A percentile compares a stretch with the other conserved stretches of the same genome.
phyloP scores from a whole-genome alignment of 164 flowering plant species.

The Houttuynia cordata region DNA sequence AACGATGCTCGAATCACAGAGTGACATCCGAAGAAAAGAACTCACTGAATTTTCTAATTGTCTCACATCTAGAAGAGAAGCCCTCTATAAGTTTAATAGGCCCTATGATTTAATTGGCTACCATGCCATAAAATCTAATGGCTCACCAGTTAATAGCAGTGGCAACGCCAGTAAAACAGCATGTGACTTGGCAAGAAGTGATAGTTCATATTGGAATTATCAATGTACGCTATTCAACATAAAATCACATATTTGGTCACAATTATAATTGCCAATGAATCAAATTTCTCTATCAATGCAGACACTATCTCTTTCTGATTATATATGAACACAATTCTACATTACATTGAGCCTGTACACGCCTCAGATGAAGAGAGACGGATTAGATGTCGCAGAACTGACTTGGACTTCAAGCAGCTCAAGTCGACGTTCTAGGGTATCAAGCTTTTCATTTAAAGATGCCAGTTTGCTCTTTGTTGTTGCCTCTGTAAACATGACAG shows the following conservation, averaged over 20 bases:
- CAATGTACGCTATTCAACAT: too few species aligned
- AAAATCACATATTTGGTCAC: background rate
- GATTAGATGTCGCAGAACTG: conserved; percentile 68
- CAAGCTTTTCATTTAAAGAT: conserved; percentile 82
- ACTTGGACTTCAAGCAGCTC: conserved; percentile 91
- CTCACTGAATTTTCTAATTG: too few species aligned
- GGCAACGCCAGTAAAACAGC: too few species aligned
- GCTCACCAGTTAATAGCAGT: too few species aligned
- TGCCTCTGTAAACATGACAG: conserved; percentile 38
- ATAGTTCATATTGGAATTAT: too few species aligned
- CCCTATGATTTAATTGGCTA: too few species aligned
- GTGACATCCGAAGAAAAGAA: too few species aligned
- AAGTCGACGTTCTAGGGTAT: conserved; percentile 70
- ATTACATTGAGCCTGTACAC: background rate
- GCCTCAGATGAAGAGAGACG: conserved; percentile 40
- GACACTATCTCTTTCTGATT: background rate
- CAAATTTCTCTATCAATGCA: background rate
- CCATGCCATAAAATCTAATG: too few species aligned
- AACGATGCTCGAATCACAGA: too few species aligned
- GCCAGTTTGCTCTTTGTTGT: conserved; percentile 94
- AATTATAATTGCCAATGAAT: background rate
- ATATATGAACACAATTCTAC: conserved; percentile 1
- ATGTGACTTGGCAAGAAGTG: too few species aligned
- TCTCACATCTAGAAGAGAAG: too few species aligned
- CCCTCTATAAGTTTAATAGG: too few species aligned